A percentile compares a stretch with the other conserved stretches of the same genome.
These are phyloP conservation scores for Tubosaeta sp. DNA, from an alignment of 768 basidiomycete genomes.

Conservation along the genomic window DNA sequence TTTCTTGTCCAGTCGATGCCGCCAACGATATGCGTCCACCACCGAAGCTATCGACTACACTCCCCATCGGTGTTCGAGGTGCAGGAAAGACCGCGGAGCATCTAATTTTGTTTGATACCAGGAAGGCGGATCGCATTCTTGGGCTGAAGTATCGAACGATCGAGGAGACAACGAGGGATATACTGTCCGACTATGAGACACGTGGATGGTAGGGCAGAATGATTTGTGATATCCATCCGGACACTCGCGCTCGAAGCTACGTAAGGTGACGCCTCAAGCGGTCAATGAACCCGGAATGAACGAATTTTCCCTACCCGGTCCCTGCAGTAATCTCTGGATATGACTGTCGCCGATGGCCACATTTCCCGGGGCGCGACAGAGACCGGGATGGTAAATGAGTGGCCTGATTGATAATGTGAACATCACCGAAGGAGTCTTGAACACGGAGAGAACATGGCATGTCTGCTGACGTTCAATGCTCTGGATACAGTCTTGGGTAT, in stretches of 20 bases:
- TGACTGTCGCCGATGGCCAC: no score
- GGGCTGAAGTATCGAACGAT: slow-evolving; percentile 39
- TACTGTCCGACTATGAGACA: slow-evolving; percentile 39
- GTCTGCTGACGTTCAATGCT: no score
- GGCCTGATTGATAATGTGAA: no score
- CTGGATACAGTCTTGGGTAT: slow-evolving; percentile 16
- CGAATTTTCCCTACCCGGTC: no score
- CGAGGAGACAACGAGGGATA: slow-evolving; percentile 39
- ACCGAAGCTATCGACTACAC: slow-evolving; percentile 24
- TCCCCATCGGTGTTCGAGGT: slow-evolving; percentile 34
- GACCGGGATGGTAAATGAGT: no score
- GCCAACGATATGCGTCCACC: slow-evolving; percentile 34
- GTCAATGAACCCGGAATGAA: no score
- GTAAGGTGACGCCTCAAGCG: no score
- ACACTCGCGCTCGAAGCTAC: no score
- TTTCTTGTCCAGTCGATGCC: slow-evolving; percentile 29
- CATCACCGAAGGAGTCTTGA: no score
- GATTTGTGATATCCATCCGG: no score
- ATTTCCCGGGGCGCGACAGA: background rate
- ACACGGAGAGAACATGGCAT: no score
- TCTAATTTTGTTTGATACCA: slow-evolving; percentile 27
- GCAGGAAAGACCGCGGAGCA: slow-evolving; percentile 27
- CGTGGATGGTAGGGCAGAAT: slow-evolving; percentile 34
- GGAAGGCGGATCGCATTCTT: slow-evolving; percentile 38
- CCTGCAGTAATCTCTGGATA: no score